These are phyloP conservation scores for Alternaria viburni DNA, from an alignment of 2,329 filamentous ascomycete genomes.

Conservation along the genomic window DNA sequence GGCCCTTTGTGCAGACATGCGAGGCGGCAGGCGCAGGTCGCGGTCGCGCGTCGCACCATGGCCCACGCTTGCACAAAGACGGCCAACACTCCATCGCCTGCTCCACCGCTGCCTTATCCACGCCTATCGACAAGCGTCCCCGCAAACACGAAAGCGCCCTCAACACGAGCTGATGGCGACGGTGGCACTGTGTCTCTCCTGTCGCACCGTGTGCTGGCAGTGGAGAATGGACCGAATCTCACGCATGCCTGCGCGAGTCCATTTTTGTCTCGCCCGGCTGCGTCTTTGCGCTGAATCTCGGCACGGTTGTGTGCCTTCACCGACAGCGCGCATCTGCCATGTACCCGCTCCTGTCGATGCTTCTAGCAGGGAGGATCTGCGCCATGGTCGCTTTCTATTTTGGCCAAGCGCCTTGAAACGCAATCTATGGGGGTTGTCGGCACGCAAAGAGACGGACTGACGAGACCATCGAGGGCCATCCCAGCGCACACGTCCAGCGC, in stretches of 20 bases:
- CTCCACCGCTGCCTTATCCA: conserved; percentile 4
- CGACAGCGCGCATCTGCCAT: conserved; percentile 26
- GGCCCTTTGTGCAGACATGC: conserved; percentile 20
- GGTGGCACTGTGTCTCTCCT: conserved; percentile 3
- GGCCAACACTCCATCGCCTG: conserved; percentile 6
- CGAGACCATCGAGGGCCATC: neutral
- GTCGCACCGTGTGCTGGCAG: conserved; percentile 3
- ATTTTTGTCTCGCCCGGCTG: neutral
- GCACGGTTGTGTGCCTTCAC: conserved; percentile 17
- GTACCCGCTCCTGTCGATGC: conserved; percentile 34
- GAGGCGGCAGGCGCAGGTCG: conserved; percentile 6
- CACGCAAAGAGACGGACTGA: conserved; percentile 14
- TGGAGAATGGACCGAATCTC: neutral
- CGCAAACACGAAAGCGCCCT: conserved; percentile 1
- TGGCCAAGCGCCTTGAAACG: conserved; percentile 43
- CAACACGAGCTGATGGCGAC: neutral
- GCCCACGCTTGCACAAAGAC: conserved; percentile 8
- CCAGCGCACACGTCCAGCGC: neutral
- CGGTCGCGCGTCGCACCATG: conserved; percentile 12
- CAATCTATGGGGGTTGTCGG: conserved; percentile 29
- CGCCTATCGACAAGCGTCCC: conserved; percentile 12
- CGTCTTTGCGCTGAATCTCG: neutral
- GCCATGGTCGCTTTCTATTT: conserved; percentile 36
- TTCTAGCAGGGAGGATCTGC: conserved; percentile 43
- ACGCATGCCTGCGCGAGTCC: neutral